phyloP scores from a whole-genome alignment of 164 flowering plant genomes.

The Vitis cinerea region DNA sequence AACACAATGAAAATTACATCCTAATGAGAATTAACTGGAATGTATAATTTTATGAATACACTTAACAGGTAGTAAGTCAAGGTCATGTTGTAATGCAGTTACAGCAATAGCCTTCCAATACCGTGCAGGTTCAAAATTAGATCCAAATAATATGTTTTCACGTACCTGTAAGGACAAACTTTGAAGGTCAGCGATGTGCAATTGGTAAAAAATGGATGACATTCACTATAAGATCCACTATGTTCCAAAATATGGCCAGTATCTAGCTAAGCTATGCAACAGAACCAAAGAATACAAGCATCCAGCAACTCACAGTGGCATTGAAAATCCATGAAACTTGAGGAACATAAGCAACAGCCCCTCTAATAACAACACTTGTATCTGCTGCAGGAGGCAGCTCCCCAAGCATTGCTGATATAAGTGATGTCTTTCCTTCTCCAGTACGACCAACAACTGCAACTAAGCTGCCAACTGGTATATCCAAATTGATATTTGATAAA shows the following conservation, averaged over 20 bases:
- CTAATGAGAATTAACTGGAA: too few species aligned
- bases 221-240: too few species aligned
- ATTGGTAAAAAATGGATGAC: too few species aligned
- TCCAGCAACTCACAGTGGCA: slow-evolving; percentile 72
- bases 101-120: slow-evolving; percentile 81
- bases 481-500: slow-evolving; percentile 79
- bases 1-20: neutral
- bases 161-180: slow-evolving; percentile 61
- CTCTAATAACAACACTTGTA: slow-evolving; percentile 75
- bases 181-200: too few species aligned
- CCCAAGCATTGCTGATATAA: slow-evolving; percentile 97
- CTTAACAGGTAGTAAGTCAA: slow-evolving; percentile 83
- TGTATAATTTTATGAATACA: slow-evolving; percentile 1
- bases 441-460: slow-evolving; percentile 97
- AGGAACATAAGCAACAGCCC: slow-evolving; percentile 92
- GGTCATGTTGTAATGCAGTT: slow-evolving; percentile 85
- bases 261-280: too few species aligned
- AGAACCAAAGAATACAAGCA: too few species aligned
- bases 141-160: slow-evolving; percentile 90
- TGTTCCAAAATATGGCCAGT: too few species aligned
- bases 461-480: slow-evolving; percentile 82
- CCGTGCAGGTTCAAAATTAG: slow-evolving; percentile 53
- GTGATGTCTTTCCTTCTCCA: slow-evolving; percentile 98
- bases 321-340: slow-evolving; percentile 99
- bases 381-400: slow-evolving; percentile 73